Conservation (phyloP, 108 stramenopile genomes). For the Aureococcus anophagefferens region DNA sequence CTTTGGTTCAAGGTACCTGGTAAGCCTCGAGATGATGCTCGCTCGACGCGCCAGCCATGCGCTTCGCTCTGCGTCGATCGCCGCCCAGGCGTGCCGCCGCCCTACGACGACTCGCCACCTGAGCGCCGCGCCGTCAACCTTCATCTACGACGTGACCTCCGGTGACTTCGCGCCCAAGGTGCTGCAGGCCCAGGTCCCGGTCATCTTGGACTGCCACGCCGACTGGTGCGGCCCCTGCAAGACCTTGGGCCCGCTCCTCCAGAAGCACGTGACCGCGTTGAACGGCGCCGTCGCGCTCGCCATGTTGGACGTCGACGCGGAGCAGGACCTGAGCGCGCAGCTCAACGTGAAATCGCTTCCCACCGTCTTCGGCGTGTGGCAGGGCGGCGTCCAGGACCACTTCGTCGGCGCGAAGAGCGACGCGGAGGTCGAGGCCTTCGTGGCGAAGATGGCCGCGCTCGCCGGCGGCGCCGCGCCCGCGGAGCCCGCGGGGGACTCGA, state of each 20-base stretch:
- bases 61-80: too few species aligned
- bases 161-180: conserved; percentile 1
- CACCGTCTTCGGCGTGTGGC: conserved; percentile 4
- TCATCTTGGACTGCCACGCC: conserved; percentile 12
- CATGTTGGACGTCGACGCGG: conserved; percentile 12
- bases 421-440: conserved; percentile 1
- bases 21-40: too few species aligned
- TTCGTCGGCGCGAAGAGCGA: conserved; percentile 2
- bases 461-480: not conserved
- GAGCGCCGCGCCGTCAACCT: too few species aligned
- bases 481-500: not conserved
- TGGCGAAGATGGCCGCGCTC: not conserved
- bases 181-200: conserved; percentile 7
- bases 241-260: conserved; percentile 6
- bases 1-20: too few species aligned
- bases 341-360: conserved; percentile 9
- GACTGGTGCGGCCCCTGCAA: conserved; percentile 24
- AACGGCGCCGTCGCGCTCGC: not conserved
- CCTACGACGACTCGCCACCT: too few species aligned
- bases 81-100: too few species aligned
- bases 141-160: not conserved
- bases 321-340: conserved; percentile 3
- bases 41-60: too few species aligned
- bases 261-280: not conserved
- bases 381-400: conserved; percentile 4